Base-by-base conservation (phyloP, 179 eudicot species). In the Sideroxylon spinosum region DNA sequence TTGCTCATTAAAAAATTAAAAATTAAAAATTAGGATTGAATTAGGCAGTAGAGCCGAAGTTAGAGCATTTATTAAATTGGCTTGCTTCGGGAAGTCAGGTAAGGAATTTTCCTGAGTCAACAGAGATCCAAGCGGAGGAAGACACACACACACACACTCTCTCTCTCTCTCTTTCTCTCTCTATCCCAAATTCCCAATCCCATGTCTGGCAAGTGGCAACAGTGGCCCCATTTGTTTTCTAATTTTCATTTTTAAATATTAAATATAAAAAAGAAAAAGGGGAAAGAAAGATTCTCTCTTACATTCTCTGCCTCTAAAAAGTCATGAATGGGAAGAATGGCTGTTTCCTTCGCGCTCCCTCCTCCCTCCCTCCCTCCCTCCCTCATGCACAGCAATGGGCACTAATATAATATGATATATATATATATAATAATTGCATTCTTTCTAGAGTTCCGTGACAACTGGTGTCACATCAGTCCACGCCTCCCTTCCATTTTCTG, bases 391-490 rank as follows among this genome's bases (percentile, higher is more conserved):
- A 16, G 16, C 17, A 16, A 55, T 17, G 44, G 44, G 44, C 60
- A 55, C 19, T 17, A 52, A 68, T 50, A 71, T 71, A 26, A 37
- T 37, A 37, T 37, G n/a, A 37, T 37, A 37, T 37, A 37, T 37
- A 1, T 1, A 37, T 37, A 37, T 37, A 37, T 72, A 72, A 56
- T 73, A 73, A 73, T 73, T 55, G 50, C 22, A 12, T 26, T 29
- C 25, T 73, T 28, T 73, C 23, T 73, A 16, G 76, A 56, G 44
- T 73, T 73, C 76, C 46, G 76, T 73, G 76, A 49, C 46, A 52
- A 26, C 37, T 72, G 28, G 28, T 55, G 76, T 73, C 76, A 50
- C 65, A 56, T 73, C 64, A 56, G 76, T 73, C 64, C 63, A 56
- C 37, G 50, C 76, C 22, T 73, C 48, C 64, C 26, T 53, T 53